Conservation (phyloP, 768 basidiomycete species). For the Amanita rimosa region DNA sequence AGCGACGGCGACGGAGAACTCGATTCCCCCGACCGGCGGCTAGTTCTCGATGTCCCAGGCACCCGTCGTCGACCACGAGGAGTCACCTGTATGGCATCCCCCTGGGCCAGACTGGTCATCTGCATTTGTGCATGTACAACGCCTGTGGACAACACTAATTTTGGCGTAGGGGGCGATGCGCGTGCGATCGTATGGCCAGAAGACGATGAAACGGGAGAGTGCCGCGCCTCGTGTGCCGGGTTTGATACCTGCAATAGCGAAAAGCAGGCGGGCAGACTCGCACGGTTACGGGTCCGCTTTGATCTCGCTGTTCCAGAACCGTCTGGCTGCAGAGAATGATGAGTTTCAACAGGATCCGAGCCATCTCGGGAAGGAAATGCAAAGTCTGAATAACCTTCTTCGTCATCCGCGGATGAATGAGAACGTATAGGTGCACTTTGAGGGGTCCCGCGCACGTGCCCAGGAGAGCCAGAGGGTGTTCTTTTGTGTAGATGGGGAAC, state of each 20-base stretch:
- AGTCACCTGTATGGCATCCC: slow-evolving; percentile 26
- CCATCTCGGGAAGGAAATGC: slow-evolving; percentile 27
- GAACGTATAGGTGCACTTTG: slow-evolving; percentile 31
- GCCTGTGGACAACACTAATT: slow-evolving; percentile 24
- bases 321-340: slow-evolving; percentile 16
- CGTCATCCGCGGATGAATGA: slow-evolving; percentile 31
- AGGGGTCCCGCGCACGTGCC: slow-evolving; percentile 27
- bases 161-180: slow-evolving; percentile 54
- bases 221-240: slow-evolving; percentile 18
- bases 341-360: slow-evolving; percentile 20
- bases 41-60: slow-evolving; percentile 20
- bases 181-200: slow-evolving; percentile 36
- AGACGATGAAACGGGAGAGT: slow-evolving; percentile 34
- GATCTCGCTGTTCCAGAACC: slow-evolving; percentile 21
- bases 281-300: slow-evolving; percentile 51
- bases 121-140: slow-evolving; percentile 13
- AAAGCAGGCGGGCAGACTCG: slow-evolving; percentile 67
- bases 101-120: slow-evolving; percentile 11
- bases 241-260: slow-evolving; percentile 52
- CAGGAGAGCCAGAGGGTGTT: slow-evolving; percentile 29
- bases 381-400: slow-evolving; percentile 30
- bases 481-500: slow-evolving; percentile 46
- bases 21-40: slow-evolving; percentile 20
- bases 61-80: slow-evolving; percentile 44
- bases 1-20: slow-evolving; percentile 32